Base-by-base conservation (phyloP, 2,329 filamentous ascomycete genomes). In the Hansfordia pulvinata region DNA sequence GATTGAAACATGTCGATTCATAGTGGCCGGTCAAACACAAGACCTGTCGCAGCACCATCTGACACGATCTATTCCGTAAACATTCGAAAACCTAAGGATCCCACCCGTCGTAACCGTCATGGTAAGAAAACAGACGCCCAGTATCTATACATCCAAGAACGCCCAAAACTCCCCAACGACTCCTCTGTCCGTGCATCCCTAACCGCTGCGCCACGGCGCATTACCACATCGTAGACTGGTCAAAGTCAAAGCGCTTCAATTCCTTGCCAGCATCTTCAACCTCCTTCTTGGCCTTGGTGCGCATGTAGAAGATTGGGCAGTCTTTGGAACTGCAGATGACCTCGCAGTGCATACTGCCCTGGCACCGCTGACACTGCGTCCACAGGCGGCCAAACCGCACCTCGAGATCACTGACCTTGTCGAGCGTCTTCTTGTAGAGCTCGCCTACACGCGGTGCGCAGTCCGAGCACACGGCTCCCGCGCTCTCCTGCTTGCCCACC, bases 231-330 rank as follows among this genome's bases (percentile, higher is more conserved):
- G 82, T 69, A 30, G 79, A 76, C 42, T 74, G 70, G 53, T 93
- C 86, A 36, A 75, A 69, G 56, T 98, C 90, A 54, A 98, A 98
- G 41, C 90, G 64, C 40, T 69, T 69, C 43, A 98, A 54, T 52
- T 98, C 90, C 58, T 84, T 92, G 30, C 86, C 84, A 2, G 77
- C 78, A 57, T 98, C 90, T 53, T 96, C 88, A 20, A 96, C 76
- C 50, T 98, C 90, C 63, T 98, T 98, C 69, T 94, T 93, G 17
- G 88, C 88, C 66, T 98, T 98, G 90, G 98, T 98, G 4, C 90
- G 76, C 90, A 98, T 98, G 53, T 98, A 98, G 54, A 98, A 98
- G 45, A 98, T 98, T 1, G 90, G 90, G 49, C 90, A 98, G 60
- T 98, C 90, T 51, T 85, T 81, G 50, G 79, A 88, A 35, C 79